Base-by-base conservation (phyloP, 768 basidiomycete species). In the Suillus luteus region DNA sequence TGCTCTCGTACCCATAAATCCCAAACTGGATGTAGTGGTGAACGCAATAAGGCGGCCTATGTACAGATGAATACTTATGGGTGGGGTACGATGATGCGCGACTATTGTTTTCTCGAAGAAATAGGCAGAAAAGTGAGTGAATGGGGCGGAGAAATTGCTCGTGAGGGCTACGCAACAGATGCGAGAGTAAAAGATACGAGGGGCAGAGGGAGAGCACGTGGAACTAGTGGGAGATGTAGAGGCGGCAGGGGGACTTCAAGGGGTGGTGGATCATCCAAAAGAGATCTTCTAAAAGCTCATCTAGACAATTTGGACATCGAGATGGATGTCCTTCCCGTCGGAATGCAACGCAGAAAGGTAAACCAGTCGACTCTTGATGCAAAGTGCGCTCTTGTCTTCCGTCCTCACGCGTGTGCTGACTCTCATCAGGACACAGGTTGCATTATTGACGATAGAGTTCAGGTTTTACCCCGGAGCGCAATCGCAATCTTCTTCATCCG, bases 51-150 rank as follows among this genome's bases (percentile, higher is more conserved):
- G 70, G 86, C 80, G 0, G 83, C 82, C 3, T 93, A 88, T 72
- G 86, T 95, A 17, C 85, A 90, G 14, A 89, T 95, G 86, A 94
- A 92, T 68, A 72, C 86, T 68, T 96, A 94, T 70, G 84, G 86
- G 5, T 93, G 91, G 85, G 92, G 93, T 10, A 83, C 85, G 33
- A 89, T 96, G 88, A 91, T 94, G 88, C 84, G 89, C 68, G 95
- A 97, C 76, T 97, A 95, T 73, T 81, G 82, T 48, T 95, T 88
- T 72, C 80, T 97, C 67, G 95, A 97, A 76, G 91, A 93, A 19
- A 75, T 94, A 37, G 86, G 91, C 24, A 77, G 95, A 67, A 87
- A 83, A 68, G 87, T 90, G n/a, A 80, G 81, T 24, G 86, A 85
- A 14, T 92, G 90, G 88, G 93, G 90, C 0, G 74, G 78, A 68